phyloP scores from a whole-genome alignment of 1,284 basidiomycete species.

The Leccinum pallidistipes region DNA sequence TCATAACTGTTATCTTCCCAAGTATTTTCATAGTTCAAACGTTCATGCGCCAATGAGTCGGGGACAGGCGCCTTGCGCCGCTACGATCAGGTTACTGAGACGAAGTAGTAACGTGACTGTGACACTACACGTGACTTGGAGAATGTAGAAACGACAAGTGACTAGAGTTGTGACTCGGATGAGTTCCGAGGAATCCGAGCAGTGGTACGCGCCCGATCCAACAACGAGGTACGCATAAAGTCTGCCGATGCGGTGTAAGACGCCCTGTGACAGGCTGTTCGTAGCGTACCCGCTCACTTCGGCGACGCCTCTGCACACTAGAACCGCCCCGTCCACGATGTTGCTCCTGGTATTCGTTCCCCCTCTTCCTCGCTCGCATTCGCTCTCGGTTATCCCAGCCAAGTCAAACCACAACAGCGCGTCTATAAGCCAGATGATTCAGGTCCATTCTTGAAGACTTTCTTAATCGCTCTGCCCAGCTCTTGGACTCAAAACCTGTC shows the following conservation, averaged over 20 bases:
- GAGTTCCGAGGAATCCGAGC: slow-evolving; percentile 15
- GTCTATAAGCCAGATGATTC: slow-evolving; percentile 58
- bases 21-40: no score
- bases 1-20: no score
- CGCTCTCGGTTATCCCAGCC: slow-evolving; percentile 57
- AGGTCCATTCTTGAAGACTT: slow-evolving; percentile 61
- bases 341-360: slow-evolving; percentile 55
- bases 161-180: slow-evolving; percentile 13
- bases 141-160: no score
- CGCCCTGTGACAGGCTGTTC: slow-evolving; percentile 54
- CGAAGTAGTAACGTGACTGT: slow-evolving; percentile 21
- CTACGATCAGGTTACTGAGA: no score
- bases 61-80: no score
- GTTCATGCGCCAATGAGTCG: no score
- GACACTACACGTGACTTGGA: slow-evolving; percentile 22
- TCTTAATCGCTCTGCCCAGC: slow-evolving; percentile 51
- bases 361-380: slow-evolving; percentile 71
- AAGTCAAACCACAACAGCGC: slow-evolving; percentile 32
- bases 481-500: slow-evolving; percentile 27
- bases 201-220: slow-evolving; percentile 22
- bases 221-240: slow-evolving; percentile 8
- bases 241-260: slow-evolving; percentile 50
- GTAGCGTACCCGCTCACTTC: slow-evolving; percentile 68
- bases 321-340: background rate
- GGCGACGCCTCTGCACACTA: slow-evolving; percentile 56